phyloP scores from a whole-genome alignment of 129 eudicot species.

The Glebionis coronaria region DNA sequence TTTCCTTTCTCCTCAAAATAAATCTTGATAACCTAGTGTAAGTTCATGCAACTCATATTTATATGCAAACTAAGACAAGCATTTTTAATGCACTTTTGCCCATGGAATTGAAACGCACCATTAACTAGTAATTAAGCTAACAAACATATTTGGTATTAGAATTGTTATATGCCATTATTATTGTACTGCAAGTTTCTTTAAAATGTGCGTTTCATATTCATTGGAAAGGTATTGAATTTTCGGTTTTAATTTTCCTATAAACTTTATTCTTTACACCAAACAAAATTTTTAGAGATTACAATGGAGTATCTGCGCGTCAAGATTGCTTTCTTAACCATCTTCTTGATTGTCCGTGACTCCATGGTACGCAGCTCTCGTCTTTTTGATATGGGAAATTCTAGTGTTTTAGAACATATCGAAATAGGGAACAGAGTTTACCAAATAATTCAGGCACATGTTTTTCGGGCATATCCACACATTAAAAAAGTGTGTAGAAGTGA shows the following conservation, averaged over 20 bases:
- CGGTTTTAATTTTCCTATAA: not conserved
- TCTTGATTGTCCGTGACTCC: constrained; percentile 2
- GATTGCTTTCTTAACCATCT: not conserved
- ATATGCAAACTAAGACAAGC: not conserved
- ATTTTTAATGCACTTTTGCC: not conserved
- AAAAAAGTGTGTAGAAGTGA: too few relatives aligned
- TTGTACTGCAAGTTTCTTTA: too few relatives aligned
- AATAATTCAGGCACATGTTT: too few relatives aligned
- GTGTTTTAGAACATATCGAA: too few relatives aligned
- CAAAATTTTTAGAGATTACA: not conserved
- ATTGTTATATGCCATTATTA: too few relatives aligned
- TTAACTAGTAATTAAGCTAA: not conserved
- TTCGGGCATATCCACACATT: too few relatives aligned
- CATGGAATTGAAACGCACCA: constrained; percentile 4
- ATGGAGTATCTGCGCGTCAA: constrained; percentile 14
- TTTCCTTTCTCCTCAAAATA: too few relatives aligned
- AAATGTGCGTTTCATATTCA: constrained; percentile 3
- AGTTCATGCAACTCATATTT: not conserved
- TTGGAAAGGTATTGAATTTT: not conserved
- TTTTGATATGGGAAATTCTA: too few relatives aligned
- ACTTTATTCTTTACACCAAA: not conserved
- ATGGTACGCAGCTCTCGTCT: too few relatives aligned
- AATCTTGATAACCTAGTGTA: too few relatives aligned
- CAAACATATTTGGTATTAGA: too few relatives aligned
- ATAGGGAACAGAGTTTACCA: too few relatives aligned